phyloP scores from a whole-genome alignment of 345 rosid genomes.

The Linum tenue region DNA sequence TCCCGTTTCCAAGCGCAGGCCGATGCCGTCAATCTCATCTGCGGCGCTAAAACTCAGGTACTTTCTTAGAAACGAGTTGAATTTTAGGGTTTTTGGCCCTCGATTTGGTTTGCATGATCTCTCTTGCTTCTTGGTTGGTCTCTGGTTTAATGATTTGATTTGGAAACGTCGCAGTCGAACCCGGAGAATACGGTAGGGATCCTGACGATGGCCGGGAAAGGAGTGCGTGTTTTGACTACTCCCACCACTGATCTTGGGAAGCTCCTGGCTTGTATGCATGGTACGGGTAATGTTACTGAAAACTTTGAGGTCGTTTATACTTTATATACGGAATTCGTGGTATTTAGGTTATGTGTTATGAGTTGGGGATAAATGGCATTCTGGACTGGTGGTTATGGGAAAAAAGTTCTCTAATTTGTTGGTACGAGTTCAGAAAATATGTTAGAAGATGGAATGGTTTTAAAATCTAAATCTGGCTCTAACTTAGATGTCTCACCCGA shows the following conservation, averaged over 20 bases:
- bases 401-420: not conserved
- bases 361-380: not conserved
- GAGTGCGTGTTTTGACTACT: slow-evolving; percentile 63
- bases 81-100: not conserved
- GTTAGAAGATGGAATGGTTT: not conserved
- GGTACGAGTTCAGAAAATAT: not conserved
- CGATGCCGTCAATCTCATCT: slow-evolving; percentile 54
- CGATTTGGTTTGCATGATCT: not conserved
- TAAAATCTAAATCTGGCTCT: too few relatives aligned
- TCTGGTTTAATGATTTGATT: too few relatives aligned
- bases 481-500: not conserved
- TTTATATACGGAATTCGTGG: not conserved
- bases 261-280: slow-evolving; percentile 73
- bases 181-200: slow-evolving; percentile 83
- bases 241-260: slow-evolving; percentile 76
- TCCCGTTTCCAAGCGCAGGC: slow-evolving; percentile 57
- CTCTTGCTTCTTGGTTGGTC: not conserved
- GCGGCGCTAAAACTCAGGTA: slow-evolving; percentile 71
- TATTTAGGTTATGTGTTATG: not conserved
- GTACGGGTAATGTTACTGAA: slow-evolving; percentile 17
- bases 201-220: slow-evolving; percentile 80
- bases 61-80: not conserved
- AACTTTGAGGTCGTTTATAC: not conserved
- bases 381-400: not conserved
- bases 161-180: slow-evolving; percentile 40